Evolutionary conservation across 2,329 filamentous ascomycete species (phyloP).

Genomic region (Penicillium crustosum): DNA sequence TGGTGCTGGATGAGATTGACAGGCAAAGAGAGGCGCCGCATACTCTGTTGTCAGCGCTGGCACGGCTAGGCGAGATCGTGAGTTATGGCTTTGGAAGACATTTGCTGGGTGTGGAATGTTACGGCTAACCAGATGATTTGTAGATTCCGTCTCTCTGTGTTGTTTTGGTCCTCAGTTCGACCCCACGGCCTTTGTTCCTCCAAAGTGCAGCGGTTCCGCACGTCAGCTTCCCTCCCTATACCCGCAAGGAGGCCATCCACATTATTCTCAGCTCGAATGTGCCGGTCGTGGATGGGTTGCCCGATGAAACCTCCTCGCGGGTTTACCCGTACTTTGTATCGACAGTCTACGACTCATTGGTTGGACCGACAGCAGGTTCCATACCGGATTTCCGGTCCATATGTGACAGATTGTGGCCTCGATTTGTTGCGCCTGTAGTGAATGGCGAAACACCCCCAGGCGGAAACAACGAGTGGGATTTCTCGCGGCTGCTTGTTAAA

Average conservation of each 20-base stretch:
- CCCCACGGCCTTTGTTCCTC: constrained; percentile 66
- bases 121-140: background rate
- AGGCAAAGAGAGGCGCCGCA: constrained; percentile 74
- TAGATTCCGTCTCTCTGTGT: constrained; percentile 77
- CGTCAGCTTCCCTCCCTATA: constrained; percentile 81
- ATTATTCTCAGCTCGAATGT: constrained; percentile 65
- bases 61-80: constrained; percentile 77
- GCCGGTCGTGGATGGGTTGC: constrained; percentile 37
- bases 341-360: constrained; percentile 83
- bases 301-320: constrained; percentile 28
- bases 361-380: constrained; percentile 76
- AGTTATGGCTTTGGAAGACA: constrained; percentile 31
- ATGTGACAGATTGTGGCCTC: constrained; percentile 76
- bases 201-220: constrained; percentile 70
- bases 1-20: constrained; percentile 88
- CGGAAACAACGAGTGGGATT: constrained; percentile 65
- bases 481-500: constrained; percentile 72
- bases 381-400: constrained; percentile 69
- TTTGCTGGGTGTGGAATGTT: background rate
- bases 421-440: constrained; percentile 75
- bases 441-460: constrained; percentile 58
- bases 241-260: constrained; percentile 72
- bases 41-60: constrained; percentile 77
- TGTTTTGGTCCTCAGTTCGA: constrained; percentile 71
- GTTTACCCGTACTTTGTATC: constrained; percentile 69